Conservation (phyloP, 805 yeast species). For the Ogataea glucozyma region DNA sequence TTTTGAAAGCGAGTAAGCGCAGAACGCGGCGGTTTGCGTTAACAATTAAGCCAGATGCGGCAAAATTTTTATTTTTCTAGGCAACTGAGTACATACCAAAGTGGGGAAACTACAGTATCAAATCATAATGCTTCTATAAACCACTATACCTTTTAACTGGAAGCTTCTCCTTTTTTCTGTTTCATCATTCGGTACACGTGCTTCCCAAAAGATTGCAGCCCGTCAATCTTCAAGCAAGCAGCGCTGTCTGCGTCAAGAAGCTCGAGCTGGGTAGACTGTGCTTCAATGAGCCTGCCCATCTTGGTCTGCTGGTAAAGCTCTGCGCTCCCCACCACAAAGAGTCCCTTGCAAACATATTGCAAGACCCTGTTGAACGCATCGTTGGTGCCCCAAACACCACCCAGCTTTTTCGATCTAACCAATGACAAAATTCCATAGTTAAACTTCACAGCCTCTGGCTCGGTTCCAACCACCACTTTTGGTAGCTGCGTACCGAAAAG, state of each 20-base stretch:
- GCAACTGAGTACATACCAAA: not conserved
- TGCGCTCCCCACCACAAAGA: constrained; percentile 17
- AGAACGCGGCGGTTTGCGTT: constrained; percentile 30
- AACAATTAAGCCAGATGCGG: constrained; percentile 19
- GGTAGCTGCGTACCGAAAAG: constrained; percentile 16
- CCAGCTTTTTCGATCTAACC: constrained; percentile 35
- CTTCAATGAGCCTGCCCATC: constrained; percentile 14
- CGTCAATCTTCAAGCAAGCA: not conserved
- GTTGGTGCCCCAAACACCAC: constrained; percentile 21
- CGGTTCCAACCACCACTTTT: constrained; percentile 28
- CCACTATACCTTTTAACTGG: not conserved
- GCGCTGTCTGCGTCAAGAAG: not conserved
- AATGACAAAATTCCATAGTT: constrained; percentile 38
- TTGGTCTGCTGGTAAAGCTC: constrained; percentile 8
- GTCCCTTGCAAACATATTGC: constrained; percentile 19
- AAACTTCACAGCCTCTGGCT: constrained; percentile 30
- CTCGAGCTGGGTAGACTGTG: not conserved
- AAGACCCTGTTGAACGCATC: not conserved
- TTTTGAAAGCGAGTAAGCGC: constrained; percentile 39
- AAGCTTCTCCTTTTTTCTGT: not conserved
- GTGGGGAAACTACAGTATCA: too few relatives aligned
- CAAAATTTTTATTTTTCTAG: constrained; percentile 12
- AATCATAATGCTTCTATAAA: too few relatives aligned
- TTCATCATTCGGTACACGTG: constrained; percentile 27
- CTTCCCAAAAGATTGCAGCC: constrained; percentile 28